These are phyloP conservation scores for Clonostachys rosea DNA, from an alignment of 2,329 filamentous ascomycete genomes.

Conservation along the genomic window DNA sequence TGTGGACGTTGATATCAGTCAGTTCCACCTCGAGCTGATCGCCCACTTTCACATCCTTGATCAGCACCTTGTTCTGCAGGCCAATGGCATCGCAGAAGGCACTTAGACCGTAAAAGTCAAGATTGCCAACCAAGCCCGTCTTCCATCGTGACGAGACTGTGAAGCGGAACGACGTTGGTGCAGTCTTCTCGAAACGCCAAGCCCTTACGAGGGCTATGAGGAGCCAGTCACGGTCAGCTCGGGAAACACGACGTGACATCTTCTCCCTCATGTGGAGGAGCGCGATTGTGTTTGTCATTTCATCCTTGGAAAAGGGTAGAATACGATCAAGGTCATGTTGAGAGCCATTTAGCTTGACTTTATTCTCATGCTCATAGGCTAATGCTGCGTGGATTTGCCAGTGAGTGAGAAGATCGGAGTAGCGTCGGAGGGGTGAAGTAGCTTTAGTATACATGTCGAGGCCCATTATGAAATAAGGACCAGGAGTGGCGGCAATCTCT, in stretches of 20 bases:
- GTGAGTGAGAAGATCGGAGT: conserved; percentile 57
- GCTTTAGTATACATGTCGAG: conserved; percentile 57
- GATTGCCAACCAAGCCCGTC: conserved; percentile 28
- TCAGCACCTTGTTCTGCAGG: conserved; percentile 27
- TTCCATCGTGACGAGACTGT: conserved; percentile 32
- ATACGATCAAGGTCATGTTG: conserved; percentile 23
- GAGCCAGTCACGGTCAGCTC: conserved; percentile 47
- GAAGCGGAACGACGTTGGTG: conserved; percentile 45
- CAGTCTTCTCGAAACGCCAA: conserved; percentile 47
- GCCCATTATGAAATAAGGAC: conserved; percentile 53
- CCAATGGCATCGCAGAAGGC: conserved; percentile 33
- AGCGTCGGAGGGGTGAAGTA: conserved; percentile 64
- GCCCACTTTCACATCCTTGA: conserved; percentile 38
- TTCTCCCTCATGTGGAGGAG: conserved; percentile 48
- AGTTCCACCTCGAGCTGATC: conserved; percentile 55
- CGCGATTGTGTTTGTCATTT: conserved; percentile 40
- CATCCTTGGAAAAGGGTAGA: conserved; percentile 37
- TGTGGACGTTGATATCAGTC: conserved; percentile 45
- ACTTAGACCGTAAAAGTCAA: conserved; percentile 44
- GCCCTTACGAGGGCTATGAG: conserved; percentile 56
- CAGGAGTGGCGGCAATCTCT: conserved; percentile 46
- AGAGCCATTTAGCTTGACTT: conserved; percentile 13
- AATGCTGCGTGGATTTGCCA: conserved; percentile 63
- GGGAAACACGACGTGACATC: conserved; percentile 36
- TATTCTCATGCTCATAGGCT: conserved; percentile 31